A percentile compares a stretch with the other conserved stretches of the same genome.
Evolutionary conservation across 2,329 filamentous ascomycete species (phyloP).

Genomic region (Stachybotrys chartarum): DNA sequence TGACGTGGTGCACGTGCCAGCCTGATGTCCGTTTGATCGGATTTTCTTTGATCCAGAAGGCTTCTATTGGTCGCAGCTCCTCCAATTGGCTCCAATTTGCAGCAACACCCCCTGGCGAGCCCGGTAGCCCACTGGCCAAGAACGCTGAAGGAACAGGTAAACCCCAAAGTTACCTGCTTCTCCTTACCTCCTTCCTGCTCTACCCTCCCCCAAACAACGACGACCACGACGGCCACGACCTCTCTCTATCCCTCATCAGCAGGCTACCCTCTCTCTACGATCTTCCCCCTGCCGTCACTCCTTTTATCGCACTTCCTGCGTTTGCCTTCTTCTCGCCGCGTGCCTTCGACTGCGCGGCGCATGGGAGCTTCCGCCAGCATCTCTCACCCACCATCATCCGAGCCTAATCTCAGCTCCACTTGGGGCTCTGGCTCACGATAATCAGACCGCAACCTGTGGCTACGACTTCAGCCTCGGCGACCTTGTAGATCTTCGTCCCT

Average conservation of each 20-base stretch:
- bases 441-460: neutral
- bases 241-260: constrained; percentile 7
- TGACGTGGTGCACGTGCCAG: neutral
- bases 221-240: constrained; percentile 3
- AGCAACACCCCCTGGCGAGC: neutral
- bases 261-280: neutral
- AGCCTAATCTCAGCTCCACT: constrained; percentile 16
- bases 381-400: constrained; percentile 13
- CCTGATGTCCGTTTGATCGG: constrained; percentile 7
- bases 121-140: neutral
- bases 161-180: constrained; percentile 18
- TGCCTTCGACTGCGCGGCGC: constrained; percentile 23
- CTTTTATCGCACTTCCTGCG: constrained; percentile 7
- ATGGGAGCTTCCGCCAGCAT: constrained; percentile 27
- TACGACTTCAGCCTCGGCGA: neutral
- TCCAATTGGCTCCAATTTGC: neutral
- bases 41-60: constrained; percentile 9
- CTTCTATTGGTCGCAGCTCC: constrained; percentile 10
- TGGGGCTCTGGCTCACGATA: constrained; percentile 3
- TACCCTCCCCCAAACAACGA: constrained; percentile 9
- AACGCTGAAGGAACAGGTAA: constrained; percentile 21
- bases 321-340: constrained; percentile 7
- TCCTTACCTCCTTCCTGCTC: constrained; percentile 2
- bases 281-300: constrained; percentile 11
- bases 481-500: neutral